Base-by-base conservation (phyloP, 2,329 filamentous ascomycete species). In the Verticillium longisporum region DNA sequence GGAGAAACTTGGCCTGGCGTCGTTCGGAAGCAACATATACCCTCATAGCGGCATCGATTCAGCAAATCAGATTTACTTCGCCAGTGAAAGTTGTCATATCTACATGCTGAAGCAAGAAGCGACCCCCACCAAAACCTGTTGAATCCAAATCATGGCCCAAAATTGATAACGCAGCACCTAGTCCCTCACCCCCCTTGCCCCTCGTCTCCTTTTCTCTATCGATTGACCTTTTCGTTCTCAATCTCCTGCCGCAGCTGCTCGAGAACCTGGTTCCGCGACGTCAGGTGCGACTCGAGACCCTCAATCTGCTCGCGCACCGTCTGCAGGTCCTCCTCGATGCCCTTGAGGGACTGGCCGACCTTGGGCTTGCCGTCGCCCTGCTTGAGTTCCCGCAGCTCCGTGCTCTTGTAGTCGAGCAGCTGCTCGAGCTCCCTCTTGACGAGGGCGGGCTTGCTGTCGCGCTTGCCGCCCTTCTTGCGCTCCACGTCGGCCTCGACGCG, bases 251-350 rank as follows among this genome's bases (percentile, higher is more conserved):
- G 85, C 72, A 98, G 72, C 73, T 91, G 89, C 56, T 89, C 86
- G 69, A 99, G 78, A 34, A 88, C 85, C 66, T 88, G 85, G 75
- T 94, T 86, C 64, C 95, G 83, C 66, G 87, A 87, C 69, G 86
- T 83, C 70, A 97, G 77, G 79, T 99, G 95, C 63, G 81, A 78
- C 78, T 96, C 92, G 66, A 99, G 74, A 1, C 93, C 92, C 66
- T 97, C 92, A 2, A 99, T 88, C 80, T 99, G 94, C 76, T 98
- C 94, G 70, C 85, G 88, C n/a, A 99, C 91, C 55, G 91, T 90
- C 69, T 89, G 84, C 72, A 99, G 84, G 75, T 99, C 95, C 41
- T 96, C 93, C 61, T 85, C 80, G 53, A 97, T 86, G 41, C 88
- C 86, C 75, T 92, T 89, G 63, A 98, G 73, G 63, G 84, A 85